Percentiles rank a stretch among this genome's conserved stretches.
These are phyloP conservation scores for Cystobasidium sp. DNA, from an alignment of 1,284 basidiomycete genomes.

Conservation along the genomic window DNA sequence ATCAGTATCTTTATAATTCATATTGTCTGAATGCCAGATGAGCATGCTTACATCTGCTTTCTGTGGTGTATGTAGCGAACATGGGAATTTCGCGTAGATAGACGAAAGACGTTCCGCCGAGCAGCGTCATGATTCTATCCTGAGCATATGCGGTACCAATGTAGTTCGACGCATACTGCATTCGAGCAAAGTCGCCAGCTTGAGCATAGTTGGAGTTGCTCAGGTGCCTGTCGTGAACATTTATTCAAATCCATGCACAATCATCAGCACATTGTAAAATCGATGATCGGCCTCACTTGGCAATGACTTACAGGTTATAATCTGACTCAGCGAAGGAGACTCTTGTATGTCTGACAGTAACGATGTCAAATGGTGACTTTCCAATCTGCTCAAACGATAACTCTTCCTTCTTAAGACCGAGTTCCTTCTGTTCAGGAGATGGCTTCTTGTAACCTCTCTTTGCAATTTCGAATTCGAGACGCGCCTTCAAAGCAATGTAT, in stretches of 20 bases:
- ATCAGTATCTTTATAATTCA: not conserved
- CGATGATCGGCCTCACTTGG: not conserved
- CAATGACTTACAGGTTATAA: conserved; percentile 35
- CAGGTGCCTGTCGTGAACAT: conserved; percentile 14
- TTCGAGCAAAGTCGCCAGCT: conserved; percentile 41
- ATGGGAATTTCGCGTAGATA: conserved; percentile 5
- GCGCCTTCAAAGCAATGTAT: conserved; percentile 24
- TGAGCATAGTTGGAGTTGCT: conserved; percentile 43
- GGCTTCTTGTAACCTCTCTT: conserved; percentile 24
- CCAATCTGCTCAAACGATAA: conserved; percentile 25
- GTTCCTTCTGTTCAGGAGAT: not conserved
- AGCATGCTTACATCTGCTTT: conserved; percentile 30
- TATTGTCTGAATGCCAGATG: not conserved
- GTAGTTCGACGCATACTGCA: conserved; percentile 39
- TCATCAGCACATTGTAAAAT: not conserved
- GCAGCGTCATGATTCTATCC: conserved; percentile 35
- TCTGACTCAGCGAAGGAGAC: conserved; percentile 43
- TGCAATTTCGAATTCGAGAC: conserved; percentile 14
- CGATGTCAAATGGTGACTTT: conserved; percentile 36
- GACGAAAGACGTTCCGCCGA: conserved; percentile 27
- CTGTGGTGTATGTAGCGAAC: conserved; percentile 28
- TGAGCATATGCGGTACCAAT: conserved; percentile 23
- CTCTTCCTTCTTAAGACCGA: conserved; percentile 29
- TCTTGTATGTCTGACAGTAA: conserved; percentile 18
- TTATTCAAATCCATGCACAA: not conserved